phyloP scores from a whole-genome alignment of 2,329 filamentous ascomycete species.

The Xylariaceae sp. region DNA sequence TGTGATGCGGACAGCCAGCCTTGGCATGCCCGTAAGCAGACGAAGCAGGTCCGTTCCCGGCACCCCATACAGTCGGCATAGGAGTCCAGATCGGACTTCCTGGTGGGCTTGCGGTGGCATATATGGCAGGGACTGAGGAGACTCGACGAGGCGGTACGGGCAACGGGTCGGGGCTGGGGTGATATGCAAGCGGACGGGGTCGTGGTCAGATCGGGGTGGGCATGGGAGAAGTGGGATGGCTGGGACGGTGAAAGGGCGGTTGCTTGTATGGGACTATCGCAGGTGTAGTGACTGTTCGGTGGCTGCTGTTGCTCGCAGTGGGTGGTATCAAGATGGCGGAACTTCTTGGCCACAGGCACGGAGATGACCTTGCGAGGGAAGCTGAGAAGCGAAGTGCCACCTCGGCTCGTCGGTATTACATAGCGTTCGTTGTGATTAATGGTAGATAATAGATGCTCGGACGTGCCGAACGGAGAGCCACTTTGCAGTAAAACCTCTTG shows the following conservation, averaged over 20 bases:
- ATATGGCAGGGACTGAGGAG: constrained; percentile 57
- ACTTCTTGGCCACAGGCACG: constrained; percentile 26
- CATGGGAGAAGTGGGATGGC: constrained; percentile 24
- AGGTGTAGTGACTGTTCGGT: constrained; percentile 5
- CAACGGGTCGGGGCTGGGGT: constrained; percentile 11
- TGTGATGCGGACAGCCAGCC: constrained; percentile 37
- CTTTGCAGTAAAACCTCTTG: constrained; percentile 8
- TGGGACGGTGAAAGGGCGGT: constrained; percentile 7
- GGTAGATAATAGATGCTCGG: constrained; percentile 19
- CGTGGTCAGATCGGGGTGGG: constrained; percentile 19
- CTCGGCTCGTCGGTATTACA: constrained; percentile 15
- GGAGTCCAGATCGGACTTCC: constrained; percentile 60
- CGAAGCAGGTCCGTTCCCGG: constrained; percentile 56
- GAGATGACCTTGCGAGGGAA: constrained; percentile 25
- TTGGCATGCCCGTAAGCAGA: constrained; percentile 62
- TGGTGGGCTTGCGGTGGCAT: constrained; percentile 59
- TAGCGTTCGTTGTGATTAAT: constrained; percentile 27
- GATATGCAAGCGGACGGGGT: constrained; percentile 3
- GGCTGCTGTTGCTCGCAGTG: constrained; percentile 10
- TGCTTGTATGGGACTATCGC: constrained; percentile 6
- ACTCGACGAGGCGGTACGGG: constrained; percentile 18
- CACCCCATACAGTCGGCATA: constrained; percentile 61
- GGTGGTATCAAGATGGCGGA: constrained; percentile 21
- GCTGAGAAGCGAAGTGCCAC: constrained; percentile 14
- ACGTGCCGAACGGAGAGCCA: constrained; percentile 17